Evolutionary conservation across 73 alveolate genomes (phyloP).

Genomic region (Halteria grandinella): DNA sequence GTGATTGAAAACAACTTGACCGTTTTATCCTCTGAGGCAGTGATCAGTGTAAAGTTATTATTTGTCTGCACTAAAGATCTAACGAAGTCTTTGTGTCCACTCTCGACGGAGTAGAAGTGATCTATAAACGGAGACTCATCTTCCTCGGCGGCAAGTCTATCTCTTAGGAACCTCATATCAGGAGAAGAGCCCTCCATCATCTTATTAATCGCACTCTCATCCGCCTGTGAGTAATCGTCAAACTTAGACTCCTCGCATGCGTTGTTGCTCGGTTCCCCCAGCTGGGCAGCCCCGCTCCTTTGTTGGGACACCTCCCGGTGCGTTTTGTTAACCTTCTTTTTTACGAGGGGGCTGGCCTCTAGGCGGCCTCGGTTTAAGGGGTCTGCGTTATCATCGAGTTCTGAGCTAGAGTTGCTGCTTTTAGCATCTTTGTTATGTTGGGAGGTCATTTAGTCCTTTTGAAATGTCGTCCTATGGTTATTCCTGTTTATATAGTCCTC

Average conservation of each 20-base stretch:
- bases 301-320: no score
- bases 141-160: not conserved
- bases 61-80: constrained; percentile 38
- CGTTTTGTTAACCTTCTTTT: no score
- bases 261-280: not conserved
- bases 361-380: no score
- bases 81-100: constrained; percentile 46
- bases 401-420: no score
- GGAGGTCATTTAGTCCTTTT: no score
- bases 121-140: not conserved
- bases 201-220: not conserved
- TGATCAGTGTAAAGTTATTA: constrained; percentile 17
- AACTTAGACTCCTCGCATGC: not conserved
- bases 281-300: not conserved
- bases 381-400: no score
- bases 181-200: not conserved
- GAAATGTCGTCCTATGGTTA: not conserved
- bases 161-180: not conserved
- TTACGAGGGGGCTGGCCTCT: no score
- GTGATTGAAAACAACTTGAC: constrained; percentile 19
- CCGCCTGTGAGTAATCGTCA: not conserved
- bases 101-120: constrained; percentile 5
- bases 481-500: not conserved
- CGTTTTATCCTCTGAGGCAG: constrained; percentile 46
- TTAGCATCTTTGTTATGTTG: no score